phyloP scores from a whole-genome alignment of 2,329 filamentous ascomycete species.

The Tolypocladium guangdongense region DNA sequence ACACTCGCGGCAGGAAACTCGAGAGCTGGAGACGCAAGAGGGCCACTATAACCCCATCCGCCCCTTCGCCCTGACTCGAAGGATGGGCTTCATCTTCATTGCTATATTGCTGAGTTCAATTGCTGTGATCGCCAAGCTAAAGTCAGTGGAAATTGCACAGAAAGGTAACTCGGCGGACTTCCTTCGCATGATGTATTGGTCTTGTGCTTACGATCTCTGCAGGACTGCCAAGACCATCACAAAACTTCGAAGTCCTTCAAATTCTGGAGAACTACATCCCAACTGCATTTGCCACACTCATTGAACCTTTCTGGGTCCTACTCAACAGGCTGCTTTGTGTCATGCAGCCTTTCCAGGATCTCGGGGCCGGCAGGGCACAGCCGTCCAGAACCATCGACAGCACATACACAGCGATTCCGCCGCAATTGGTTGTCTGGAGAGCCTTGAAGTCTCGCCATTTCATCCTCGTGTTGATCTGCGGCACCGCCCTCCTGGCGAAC shows the following conservation, averaged over 20 bases:
- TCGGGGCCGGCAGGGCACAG: slow-evolving; percentile 25
- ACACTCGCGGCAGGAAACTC: too few species aligned
- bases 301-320: slow-evolving; percentile 46
- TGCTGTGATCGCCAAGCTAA: slow-evolving; percentile 10
- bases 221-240: not conserved
- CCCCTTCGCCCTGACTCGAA: slow-evolving; percentile 10
- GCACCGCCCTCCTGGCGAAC: slow-evolving; percentile 38
- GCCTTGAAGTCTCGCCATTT: slow-evolving; percentile 34
- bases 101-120: slow-evolving; percentile 6
- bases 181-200: too few species aligned
- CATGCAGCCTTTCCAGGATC: slow-evolving; percentile 41
- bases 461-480: slow-evolving; percentile 33
- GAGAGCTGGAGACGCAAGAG: not conserved
- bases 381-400: slow-evolving; percentile 27
- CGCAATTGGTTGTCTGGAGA: slow-evolving; percentile 36
- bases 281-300: slow-evolving; percentile 39
- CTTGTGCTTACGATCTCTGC: too few species aligned
- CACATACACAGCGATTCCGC: slow-evolving; percentile 43
- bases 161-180: slow-evolving; percentile 8
- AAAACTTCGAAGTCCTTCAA: slow-evolving; percentile 23
- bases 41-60: slow-evolving; percentile 13
- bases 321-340: slow-evolving; percentile 42
- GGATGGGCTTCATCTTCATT: slow-evolving; percentile 8
- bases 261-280: slow-evolving; percentile 39
- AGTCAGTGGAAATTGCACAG: slow-evolving; percentile 7